phyloP scores from a whole-genome alignment of 495 filamentous ascomycete species.

The Massariosphaeria phaeospora region DNA sequence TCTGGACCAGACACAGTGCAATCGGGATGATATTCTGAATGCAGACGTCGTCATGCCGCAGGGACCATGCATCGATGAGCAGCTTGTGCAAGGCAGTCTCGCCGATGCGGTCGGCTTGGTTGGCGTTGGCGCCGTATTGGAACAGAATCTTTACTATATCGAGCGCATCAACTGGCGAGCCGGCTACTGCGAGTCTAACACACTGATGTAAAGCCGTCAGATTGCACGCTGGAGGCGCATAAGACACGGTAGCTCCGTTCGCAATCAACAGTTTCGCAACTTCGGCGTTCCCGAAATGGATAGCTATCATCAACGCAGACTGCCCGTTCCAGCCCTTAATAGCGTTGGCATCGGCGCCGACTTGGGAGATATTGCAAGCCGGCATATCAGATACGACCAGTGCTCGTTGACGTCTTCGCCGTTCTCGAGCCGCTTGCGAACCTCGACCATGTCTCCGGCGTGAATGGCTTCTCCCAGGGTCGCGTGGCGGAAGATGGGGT shows the following conservation, averaged over 20 bases:
- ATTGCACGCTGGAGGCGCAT: slow-evolving; percentile 9
- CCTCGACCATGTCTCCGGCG: slow-evolving; percentile 6
- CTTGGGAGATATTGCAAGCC: slow-evolving; percentile 19
- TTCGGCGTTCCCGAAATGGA: slow-evolving; percentile 21
- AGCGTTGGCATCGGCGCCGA: slow-evolving; percentile 20
- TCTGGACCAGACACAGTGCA: slow-evolving; percentile 7
- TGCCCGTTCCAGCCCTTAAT: slow-evolving; percentile 24
- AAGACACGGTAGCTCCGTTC: slow-evolving; percentile 9
- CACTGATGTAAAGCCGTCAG: slow-evolving; percentile 19
- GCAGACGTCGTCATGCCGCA: background rate
- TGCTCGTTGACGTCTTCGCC: slow-evolving; percentile 18
- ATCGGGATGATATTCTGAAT: slow-evolving; percentile 11
- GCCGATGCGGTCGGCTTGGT: slow-evolving; percentile 7
- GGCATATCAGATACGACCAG: slow-evolving; percentile 23
- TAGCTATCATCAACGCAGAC: slow-evolving; percentile 18
- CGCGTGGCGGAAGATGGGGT: slow-evolving; percentile 15
- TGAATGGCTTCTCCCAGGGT: slow-evolving; percentile 10
- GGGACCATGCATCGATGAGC: slow-evolving; percentile 18
- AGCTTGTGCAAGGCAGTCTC: slow-evolving; percentile 13
- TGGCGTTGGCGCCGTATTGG: slow-evolving; percentile 11
- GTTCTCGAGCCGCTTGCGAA: slow-evolving; percentile 12
- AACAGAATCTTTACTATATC: slow-evolving; percentile 15
- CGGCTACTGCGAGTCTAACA: slow-evolving; percentile 16
- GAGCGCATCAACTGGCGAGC: slow-evolving; percentile 4
- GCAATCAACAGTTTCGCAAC: slow-evolving; percentile 16